Evolutionary conservation across 1,139 yeast species (phyloP).

Genomic region (Hemisphaericaspora xylofermentans): DNA sequence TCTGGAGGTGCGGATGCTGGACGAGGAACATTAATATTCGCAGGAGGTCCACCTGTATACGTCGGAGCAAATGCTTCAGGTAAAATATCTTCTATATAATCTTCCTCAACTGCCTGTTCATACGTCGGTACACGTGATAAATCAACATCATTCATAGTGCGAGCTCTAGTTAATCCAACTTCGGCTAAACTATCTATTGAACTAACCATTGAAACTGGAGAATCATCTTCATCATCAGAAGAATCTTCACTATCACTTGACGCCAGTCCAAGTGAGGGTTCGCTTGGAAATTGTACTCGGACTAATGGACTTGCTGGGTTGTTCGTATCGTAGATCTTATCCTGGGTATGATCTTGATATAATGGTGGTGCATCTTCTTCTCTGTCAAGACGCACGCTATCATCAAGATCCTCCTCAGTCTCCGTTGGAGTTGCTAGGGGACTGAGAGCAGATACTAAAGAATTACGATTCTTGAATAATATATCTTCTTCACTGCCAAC

Average conservation of each 20-base stretch:
- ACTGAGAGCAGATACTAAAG: constrained; percentile 7
- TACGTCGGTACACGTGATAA: constrained; percentile 24
- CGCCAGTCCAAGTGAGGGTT: no score
- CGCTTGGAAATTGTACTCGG: constrained; percentile 29
- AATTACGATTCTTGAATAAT: constrained; percentile 25
- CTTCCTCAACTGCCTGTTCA: constrained; percentile 25
- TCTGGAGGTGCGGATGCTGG: background rate
- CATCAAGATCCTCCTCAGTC: constrained; percentile 15
- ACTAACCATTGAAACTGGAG: constrained; percentile 17
- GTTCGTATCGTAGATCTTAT: constrained; percentile 36
- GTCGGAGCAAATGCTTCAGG: constrained; percentile 21
- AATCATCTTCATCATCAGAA: constrained; percentile 26
- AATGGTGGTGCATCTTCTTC: constrained; percentile 42
- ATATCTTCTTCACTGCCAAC: constrained; percentile 33
- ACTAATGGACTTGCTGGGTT: constrained; percentile 40
- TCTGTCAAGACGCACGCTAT: constrained; percentile 26
- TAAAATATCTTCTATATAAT: constrained; percentile 15
- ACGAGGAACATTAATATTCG: background rate
- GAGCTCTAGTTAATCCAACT: background rate
- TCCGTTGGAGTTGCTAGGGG: constrained; percentile 15
- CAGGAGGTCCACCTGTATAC: constrained; percentile 12
- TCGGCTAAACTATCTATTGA: constrained; percentile 7
- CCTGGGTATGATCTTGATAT: constrained; percentile 39
- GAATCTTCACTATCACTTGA: constrained; percentile 10
- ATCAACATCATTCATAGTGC: constrained; percentile 11